These are phyloP conservation scores for Brasenia schreberi DNA, from an alignment of 164 flowering plant species.

Conservation along the genomic window DNA sequence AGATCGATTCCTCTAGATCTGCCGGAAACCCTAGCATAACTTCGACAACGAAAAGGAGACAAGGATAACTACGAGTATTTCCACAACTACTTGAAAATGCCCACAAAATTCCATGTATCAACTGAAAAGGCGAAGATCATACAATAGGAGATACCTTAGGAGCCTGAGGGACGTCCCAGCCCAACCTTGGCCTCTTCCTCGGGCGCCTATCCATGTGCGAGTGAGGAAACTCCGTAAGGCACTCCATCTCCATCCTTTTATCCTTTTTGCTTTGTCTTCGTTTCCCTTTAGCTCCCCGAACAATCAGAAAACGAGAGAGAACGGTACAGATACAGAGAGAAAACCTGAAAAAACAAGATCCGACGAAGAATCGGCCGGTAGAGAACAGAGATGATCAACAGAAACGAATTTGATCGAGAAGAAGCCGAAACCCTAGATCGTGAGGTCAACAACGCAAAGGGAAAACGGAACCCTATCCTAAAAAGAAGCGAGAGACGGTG, in stretches of 20 bases:
- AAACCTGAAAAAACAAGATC: not conserved
- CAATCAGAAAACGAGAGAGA: not conserved
- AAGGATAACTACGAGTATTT: not conserved
- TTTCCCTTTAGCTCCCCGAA: not conserved
- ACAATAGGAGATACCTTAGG: conserved; percentile 24
- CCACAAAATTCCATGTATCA: not conserved
- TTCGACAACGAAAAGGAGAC: not conserved
- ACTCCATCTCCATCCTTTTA: conserved; percentile 23
- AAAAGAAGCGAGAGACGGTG: too few relatives aligned
- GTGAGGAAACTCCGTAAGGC: conserved; percentile 24
- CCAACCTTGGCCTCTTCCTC: conserved; percentile 48
- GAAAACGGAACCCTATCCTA: too few relatives aligned
- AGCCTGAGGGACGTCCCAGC: conserved; percentile 35
- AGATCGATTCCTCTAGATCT: not conserved
- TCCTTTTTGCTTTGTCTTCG: not conserved
- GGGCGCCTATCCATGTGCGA: conserved; percentile 56
- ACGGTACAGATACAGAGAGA: not conserved
- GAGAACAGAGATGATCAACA: not conserved
- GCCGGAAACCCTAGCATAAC: conserved; percentile 5
- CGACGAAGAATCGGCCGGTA: not conserved
- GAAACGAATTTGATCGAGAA: not conserved
- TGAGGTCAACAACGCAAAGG: too few relatives aligned
- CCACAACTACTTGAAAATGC: not conserved
- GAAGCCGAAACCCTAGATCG: not conserved
- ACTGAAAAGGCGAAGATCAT: not conserved